phyloP scores from a whole-genome alignment of 2,329 filamentous ascomycete species.

The Colletotrichum melonis region DNA sequence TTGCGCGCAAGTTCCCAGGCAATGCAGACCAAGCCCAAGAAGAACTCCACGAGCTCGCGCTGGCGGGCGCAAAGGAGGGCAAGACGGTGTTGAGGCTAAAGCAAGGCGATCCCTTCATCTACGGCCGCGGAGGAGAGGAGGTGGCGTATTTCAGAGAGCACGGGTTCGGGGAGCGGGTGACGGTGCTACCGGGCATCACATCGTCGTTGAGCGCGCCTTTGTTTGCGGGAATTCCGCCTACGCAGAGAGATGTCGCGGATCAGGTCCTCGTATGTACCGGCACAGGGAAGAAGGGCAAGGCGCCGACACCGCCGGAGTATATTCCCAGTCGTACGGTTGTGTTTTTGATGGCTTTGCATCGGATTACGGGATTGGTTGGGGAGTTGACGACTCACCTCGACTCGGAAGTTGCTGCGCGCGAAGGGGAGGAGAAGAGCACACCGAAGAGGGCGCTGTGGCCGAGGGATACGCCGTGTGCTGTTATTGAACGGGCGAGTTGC shows the following conservation, averaged over 20 bases:
- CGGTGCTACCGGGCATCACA: conserved; percentile 90
- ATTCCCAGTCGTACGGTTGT: conserved; percentile 84
- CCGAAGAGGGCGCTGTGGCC: conserved; percentile 72
- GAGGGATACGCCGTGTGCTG: conserved; percentile 83
- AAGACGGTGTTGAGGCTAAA: conserved; percentile 90
- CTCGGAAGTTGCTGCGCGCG: conserved; percentile 42
- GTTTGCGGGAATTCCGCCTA: conserved; percentile 88
- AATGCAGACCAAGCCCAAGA: conserved; percentile 95
- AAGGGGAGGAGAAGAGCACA: conserved; percentile 37
- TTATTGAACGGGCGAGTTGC: conserved; percentile 93
- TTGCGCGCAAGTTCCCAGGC: conserved; percentile 96
- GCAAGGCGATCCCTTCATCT: conserved; percentile 96
- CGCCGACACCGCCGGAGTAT: conserved; percentile 85
- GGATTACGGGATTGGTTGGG: conserved; percentile 78
- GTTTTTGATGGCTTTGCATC: conserved; percentile 94
- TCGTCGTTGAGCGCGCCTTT: conserved; percentile 88
- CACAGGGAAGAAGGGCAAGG: conserved; percentile 88
- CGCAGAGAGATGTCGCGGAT: conserved; percentile 89
- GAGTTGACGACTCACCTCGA: conserved; percentile 69
- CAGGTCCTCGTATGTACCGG: conserved; percentile 97
- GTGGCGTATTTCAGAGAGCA: conserved; percentile 82
- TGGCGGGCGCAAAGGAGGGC: conserved; percentile 73
- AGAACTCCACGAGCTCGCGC: conserved; percentile 83
- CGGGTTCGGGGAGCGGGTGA: conserved; percentile 71
- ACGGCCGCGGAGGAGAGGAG: conserved; percentile 94